Evolutionary conservation across 2,329 filamentous ascomycete genomes (phyloP), one percentile per base, ranked within the genome.

Genomic region (Cyphellophora attinorum): DNA sequence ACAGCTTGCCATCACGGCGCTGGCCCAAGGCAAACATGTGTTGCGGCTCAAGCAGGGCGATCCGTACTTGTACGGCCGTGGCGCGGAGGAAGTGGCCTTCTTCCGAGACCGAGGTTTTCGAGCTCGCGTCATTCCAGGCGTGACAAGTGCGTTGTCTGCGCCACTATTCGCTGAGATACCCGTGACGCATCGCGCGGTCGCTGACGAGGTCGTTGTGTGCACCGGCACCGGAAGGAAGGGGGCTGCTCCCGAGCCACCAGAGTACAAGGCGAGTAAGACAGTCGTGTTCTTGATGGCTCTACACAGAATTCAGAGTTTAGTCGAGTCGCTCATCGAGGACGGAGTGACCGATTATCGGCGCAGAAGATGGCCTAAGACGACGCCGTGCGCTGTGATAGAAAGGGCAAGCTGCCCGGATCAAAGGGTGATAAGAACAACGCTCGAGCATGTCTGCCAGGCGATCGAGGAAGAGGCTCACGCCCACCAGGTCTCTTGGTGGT

Each of bases 281-380:
- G 83, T 91, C 1, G 83, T 98, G 3, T 94, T 96, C 46, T 64
- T 98, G 31, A 98, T 98, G 91, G 85, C 85, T 3, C 63, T 98
- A 43, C 91, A 98, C 60, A 74, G 91, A 33, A 77, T 98, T 11
- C 64, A 62, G 3, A 81, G 76, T 0, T 64, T 98, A 2, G 72
- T 95, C 1, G 66, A 68, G 5, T 82, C 83, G 18, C n/a, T n/a
- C 5, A 11, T 15, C 18, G 14, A 39, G 41, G 2, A 51, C 49
- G 10, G 29, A 31, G 14, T 13, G 29, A 10, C 5, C 5, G 52
- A 51, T 2, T 55, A 61, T 35, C 41, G 38, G 10, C 30, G 47
- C 8, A 44, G 38, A 4, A 50, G 55, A 1, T 95, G 85, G 79
- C 89, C 89, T 0, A 60, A 59, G 19, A 59, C 64, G n/a, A 91